Base-by-base conservation (phyloP, 2,329 filamentous ascomycete genomes). In the Sclerotinia trifoliorum region DNA sequence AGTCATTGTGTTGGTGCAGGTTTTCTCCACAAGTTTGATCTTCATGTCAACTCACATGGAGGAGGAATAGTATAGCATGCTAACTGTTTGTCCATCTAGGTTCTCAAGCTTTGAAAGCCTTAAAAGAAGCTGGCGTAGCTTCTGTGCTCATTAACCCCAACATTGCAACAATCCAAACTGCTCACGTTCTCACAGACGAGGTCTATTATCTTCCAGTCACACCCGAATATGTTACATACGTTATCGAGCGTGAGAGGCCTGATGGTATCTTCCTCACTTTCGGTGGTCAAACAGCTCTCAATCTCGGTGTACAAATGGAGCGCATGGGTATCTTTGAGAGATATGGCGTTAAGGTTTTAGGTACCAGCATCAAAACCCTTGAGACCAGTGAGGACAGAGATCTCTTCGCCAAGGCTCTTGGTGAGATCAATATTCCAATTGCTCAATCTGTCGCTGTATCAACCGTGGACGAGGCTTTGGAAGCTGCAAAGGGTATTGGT, bases 171-270 rank as follows among this genome's bases (percentile, higher is more conserved):
- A 98, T 98, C 78, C 94, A 98, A 83, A 98, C 94, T 75, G 93
- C 96, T 80, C 94, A 98, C 85, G 90, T 90, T 77, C 90, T 98
- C 78, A 93, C 93, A 77, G 94, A 98, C 78, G 94, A 98, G 83
- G 91, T 98, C 77, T 98, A 98, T 85, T 98, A 97, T 81, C 90
- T 98, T 49, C 95, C 95, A 68, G 94, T 99, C 76, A 99, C 95
- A 24, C 91, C 94, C 72, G 94, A 98, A 85, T 99, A 98, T 82
- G 94, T 97, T 78, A 91, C 91, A 77, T 94, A 98, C 81, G 94
- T 99, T 71, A 98, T 99, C 79, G 93, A 98, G 84, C 90, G 91
- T 77, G 95, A 98, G 82, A 88, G 89, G 79, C 95, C 95, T 54
- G 95, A 99, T 83, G 95, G 94, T 76, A 96, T 99, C 80, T 95